phyloP scores from a whole-genome alignment of 1,284 basidiomycete genomes.

The Chalciporus sp. region DNA sequence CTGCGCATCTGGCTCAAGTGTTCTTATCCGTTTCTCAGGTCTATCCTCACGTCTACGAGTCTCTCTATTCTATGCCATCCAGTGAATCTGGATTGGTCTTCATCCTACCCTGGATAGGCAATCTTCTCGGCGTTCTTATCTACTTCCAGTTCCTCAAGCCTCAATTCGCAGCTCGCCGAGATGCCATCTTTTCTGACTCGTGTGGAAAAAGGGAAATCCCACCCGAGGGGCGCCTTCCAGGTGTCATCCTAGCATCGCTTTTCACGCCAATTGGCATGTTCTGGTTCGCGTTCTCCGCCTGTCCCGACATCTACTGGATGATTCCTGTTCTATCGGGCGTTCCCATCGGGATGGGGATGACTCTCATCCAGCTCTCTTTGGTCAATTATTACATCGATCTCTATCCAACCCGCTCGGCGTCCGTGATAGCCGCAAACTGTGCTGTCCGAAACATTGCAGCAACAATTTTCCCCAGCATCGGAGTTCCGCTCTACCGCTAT shows the following conservation, averaged over 20 bases:
- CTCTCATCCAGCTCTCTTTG: constrained; percentile 31
- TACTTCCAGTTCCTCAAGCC: constrained; percentile 30
- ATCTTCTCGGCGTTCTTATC: constrained; percentile 27
- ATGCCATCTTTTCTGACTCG: constrained; percentile 10
- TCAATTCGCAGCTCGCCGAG: constrained; percentile 18
- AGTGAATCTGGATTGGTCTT: constrained; percentile 26
- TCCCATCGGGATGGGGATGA: constrained; percentile 33
- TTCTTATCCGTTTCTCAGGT: constrained; percentile 15
- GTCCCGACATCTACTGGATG: constrained; percentile 20
- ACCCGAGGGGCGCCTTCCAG: constrained; percentile 28
- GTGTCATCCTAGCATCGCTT: constrained; percentile 22
- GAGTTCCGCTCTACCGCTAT: constrained; percentile 21
- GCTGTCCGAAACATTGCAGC: constrained; percentile 18
- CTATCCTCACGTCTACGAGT: constrained; percentile 27
- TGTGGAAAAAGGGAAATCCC: constrained; percentile 16
- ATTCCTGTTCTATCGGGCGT: constrained; percentile 26
- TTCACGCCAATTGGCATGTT: constrained; percentile 31
- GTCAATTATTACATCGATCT: constrained; percentile 35
- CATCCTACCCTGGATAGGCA: constrained; percentile 27
- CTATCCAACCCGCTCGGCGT: constrained; percentile 30
- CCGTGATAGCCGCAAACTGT: constrained; percentile 31
- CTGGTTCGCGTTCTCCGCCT: constrained; percentile 29
- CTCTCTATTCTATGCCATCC: constrained; percentile 26
- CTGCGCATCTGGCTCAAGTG: not conserved
- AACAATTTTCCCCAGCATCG: constrained; percentile 26